Conservation (phyloP, 768 basidiomycete species). For the Chalciporus piperatus region DNA sequence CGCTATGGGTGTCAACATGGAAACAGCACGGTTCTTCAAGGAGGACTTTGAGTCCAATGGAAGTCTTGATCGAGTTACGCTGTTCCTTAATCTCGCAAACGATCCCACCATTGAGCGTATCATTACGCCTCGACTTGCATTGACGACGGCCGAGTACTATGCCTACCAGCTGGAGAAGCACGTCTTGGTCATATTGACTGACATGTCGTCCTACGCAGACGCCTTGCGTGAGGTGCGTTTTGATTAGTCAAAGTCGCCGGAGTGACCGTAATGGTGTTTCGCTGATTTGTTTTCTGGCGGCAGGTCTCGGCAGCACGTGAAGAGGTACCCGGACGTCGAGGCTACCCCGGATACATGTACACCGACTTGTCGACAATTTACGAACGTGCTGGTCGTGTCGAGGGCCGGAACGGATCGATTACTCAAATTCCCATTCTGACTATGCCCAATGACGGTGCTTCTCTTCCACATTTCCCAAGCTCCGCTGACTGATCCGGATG, state of each 20-base stretch:
- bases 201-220: constrained; percentile 98
- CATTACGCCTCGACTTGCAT: constrained; percentile 95
- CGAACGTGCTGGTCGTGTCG: constrained; percentile 96
- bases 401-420: constrained; percentile 98
- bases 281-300: constrained; percentile 11
- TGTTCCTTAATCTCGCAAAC: constrained; percentile 98
- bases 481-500: constrained; percentile 25
- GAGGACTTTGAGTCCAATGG: constrained; percentile 99
- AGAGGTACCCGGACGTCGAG: constrained; percentile 98
- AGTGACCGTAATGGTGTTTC: neutral
- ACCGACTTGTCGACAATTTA: constrained; percentile 99
- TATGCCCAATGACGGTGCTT: constrained; percentile 98
- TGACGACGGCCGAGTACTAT: constrained; percentile 99
- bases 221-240: constrained; percentile 83
- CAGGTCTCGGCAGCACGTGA: constrained; percentile 95
- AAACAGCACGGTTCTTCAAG: constrained; percentile 99
- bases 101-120: constrained; percentile 99
- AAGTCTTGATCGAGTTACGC: constrained; percentile 92
- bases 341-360: constrained; percentile 98
- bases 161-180: constrained; percentile 99
- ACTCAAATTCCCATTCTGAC: constrained; percentile 99
- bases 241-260: constrained; percentile 15
- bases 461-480: constrained; percentile 14
- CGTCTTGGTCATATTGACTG: constrained; percentile 97
- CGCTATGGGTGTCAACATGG: constrained; percentile 99